Evolutionary conservation across 345 rosid species (phyloP), one percentile per base, ranked within the genome.

Genomic region (Cardamine occulta): DNA sequence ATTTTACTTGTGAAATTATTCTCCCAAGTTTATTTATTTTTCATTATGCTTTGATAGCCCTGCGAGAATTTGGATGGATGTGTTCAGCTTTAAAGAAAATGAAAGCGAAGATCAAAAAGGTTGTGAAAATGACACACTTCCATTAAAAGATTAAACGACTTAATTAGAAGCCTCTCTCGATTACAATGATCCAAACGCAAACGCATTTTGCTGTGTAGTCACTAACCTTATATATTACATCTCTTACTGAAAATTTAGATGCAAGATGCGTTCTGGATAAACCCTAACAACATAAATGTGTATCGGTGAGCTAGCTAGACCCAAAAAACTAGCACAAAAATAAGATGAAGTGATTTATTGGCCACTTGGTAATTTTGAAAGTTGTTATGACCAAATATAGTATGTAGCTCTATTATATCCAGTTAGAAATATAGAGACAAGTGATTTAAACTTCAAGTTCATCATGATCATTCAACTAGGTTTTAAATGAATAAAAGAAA

Each of bases 91-190:
- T 42, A 61, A 31, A 40, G 62, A 52, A 63, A 60, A 42, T n/a
- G 68, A 13, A 68, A 68, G 58, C 59, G 32, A 37, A 44, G 64
- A 76, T 55, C 31, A 53, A 54, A 59, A 76, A 76, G 75, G 53
- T 76, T 54, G 28, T 70, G 80, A 76, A 76, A 76, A 76, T 55
- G 80, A 76, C 80, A 24, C 49, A 76, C 64, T 42, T 62, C n/a
- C 57, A 68, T 40, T 53, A 40, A 39, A 68, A 75, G 51, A 39
- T 63, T 58, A 57, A 45, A 57, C 3, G 66, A 66, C 59, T 48
- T 18, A 26, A 18, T 31, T 5, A 7, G 45, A 35, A 21, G 19
- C 58, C 66, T 56, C 21, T 57, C 72, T 55, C 34, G 57, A 28
- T 55, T 23, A 12, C 29, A 19, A 74, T 74, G 72, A 66, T 19